A percentile compares a stretch with the other conserved stretches of the same genome.
Evolutionary conservation across 345 rosid species (phyloP).

Genomic region (Hypericum perforatum): DNA sequence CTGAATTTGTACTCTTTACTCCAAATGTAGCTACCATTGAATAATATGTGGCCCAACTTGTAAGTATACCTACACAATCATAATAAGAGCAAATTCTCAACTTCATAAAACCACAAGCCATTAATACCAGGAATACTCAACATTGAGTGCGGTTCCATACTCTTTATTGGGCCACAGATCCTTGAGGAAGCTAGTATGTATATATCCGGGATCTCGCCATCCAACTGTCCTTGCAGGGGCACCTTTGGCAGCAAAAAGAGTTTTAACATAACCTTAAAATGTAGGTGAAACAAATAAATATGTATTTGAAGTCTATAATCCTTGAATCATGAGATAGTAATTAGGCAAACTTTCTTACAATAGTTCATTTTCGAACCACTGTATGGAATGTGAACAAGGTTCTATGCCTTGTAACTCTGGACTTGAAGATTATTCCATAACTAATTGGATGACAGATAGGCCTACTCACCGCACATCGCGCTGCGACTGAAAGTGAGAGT

Average conservation of each 20-base stretch:
- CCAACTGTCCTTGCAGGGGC: constrained; percentile 65
- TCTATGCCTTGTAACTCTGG: too few relatives aligned
- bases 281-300: too few relatives aligned
- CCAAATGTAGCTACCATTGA: constrained; percentile 42
- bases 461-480: constrained; percentile 50
- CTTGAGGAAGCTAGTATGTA: constrained; percentile 61
- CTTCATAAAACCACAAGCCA: neutral
- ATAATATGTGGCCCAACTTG: constrained; percentile 49
- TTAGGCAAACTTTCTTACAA: too few relatives aligned
- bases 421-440: too few relatives aligned
- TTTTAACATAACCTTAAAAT: too few relatives aligned
- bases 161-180: constrained; percentile 51
- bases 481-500: constrained; percentile 42
- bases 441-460: neutral
- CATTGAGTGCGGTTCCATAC: constrained; percentile 23
- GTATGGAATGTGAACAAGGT: too few relatives aligned
- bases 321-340: too few relatives aligned
- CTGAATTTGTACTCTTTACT: constrained; percentile 46
- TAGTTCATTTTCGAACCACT: too few relatives aligned
- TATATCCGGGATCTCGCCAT: constrained; percentile 79
- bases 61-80: constrained; percentile 41
- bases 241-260: constrained; percentile 13
- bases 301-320: too few relatives aligned
- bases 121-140: neutral
- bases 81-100: neutral